A percentile compares a stretch with the other conserved stretches of the same genome.
Conservation (phyloP, 345 rosid species). For the Syzygium grande region DNA sequence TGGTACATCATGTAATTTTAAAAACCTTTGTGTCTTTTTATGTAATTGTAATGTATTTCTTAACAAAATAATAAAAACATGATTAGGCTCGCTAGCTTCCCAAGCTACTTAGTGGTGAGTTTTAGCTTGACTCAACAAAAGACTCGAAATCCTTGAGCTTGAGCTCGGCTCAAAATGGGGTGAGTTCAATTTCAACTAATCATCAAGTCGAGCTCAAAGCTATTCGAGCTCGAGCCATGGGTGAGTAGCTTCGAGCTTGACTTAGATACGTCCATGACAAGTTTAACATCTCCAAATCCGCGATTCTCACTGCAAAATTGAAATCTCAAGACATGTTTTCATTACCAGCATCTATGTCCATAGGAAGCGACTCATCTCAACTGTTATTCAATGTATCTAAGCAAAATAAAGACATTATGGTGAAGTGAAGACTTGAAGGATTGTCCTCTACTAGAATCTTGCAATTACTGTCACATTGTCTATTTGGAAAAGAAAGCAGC, state of each 20-base stretch:
- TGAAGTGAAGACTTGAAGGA: background rate
- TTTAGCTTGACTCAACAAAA: background rate
- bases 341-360: background rate
- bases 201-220: background rate
- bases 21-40: background rate
- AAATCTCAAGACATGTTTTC: background rate
- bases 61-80: background rate
- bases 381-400: background rate
- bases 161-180: background rate
- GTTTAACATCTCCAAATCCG: background rate
- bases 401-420: background rate
- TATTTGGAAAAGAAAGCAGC: background rate
- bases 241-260: background rate
- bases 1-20: background rate
- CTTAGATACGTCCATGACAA: background rate
- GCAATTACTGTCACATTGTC: background rate
- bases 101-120: background rate
- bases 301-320: background rate
- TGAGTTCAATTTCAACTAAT: too few relatives aligned
- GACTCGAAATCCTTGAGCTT: background rate
- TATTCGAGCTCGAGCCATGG: background rate
- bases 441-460: background rate
- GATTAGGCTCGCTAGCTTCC: background rate
- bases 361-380: background rate
- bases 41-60: background rate